Evolutionary conservation across 352 stramenopile species (phyloP), one percentile per base, ranked within the genome.

Genomic region (Phytophthora quininea): DNA sequence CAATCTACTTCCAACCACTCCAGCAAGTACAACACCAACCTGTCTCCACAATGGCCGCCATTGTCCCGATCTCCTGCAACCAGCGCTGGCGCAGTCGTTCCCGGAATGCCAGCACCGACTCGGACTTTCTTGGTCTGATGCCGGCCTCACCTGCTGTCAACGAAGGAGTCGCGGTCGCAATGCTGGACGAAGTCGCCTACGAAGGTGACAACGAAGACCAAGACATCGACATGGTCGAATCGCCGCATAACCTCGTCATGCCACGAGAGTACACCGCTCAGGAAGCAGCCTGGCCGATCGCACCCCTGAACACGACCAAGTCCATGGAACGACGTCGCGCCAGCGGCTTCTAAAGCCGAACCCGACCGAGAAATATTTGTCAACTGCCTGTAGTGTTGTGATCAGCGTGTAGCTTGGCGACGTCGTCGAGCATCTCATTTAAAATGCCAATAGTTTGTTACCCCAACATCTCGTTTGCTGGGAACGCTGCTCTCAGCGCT

Each of bases 11-110:
- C 19, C 19, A 47, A 24, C 15, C 15, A 42, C 14, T n/a, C 43
- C 62, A 69, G 19, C 59, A 12, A 50, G 30, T 32, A 69, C 64
- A 33, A n/a, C 49, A 7, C 62, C 48, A 48, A 5, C 62, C 31
- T 59, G 12, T 46, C 19, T 24, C 15, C 19, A 54, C 29, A 31
- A 89, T 89, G 80, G 77, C 80, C 35, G 79, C 76, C 31, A 73
- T 89, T 58, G 80, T 89, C 59, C 77, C 77, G 11, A 75, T 89
- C 40, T 89, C 77, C 6, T 81, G 84, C 76, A 84, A 66, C 46
- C 72, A 80, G 49, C 74, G 71, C 32, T 86, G 78, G 77, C 67
- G 78, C 12, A 82, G 73, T 56, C 77, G 76, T 43, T 86, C 76
- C 50, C 79, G 79, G 58, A 84, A 78, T 61, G 71, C 71, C 35